These are phyloP conservation scores for Geotrichum reessii DNA, from an alignment of 1,139 yeast genomes.

Conservation along the genomic window DNA sequence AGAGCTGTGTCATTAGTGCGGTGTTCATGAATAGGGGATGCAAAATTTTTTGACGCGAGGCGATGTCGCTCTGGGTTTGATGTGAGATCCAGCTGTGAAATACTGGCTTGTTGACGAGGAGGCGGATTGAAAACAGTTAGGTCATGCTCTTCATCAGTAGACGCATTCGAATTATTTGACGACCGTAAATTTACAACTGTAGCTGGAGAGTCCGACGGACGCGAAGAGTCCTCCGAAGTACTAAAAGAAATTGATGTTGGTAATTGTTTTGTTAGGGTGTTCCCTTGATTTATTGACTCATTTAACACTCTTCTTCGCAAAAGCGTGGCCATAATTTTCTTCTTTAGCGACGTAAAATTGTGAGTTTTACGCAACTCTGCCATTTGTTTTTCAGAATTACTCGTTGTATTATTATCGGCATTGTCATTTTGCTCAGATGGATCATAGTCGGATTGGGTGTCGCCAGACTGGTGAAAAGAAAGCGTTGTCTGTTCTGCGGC, in stretches of 20 bases:
- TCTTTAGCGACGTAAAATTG: not conserved
- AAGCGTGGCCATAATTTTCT: not conserved
- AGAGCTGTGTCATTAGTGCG: not conserved
- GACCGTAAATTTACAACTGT: not conserved
- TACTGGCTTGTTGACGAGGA: not conserved
- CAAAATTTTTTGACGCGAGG: not conserved
- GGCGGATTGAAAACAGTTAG: not conserved
- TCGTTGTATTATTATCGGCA: not conserved
- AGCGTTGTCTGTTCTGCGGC: slow-evolving; percentile 64
- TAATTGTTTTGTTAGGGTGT: not conserved
- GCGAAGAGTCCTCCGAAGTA: not conserved
- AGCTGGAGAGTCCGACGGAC: slow-evolving; percentile 2
- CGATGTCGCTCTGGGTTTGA: not conserved
- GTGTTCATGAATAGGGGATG: not conserved
- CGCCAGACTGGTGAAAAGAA: slow-evolving; percentile 16
- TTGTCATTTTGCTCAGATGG: not conserved
- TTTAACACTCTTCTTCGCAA: not conserved
- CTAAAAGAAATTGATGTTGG: not conserved
- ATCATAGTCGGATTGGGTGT: not conserved
- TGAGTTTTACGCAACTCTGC: not conserved
- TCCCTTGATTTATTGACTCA: not conserved
- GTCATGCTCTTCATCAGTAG: not conserved
- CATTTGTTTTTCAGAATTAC: not conserved
- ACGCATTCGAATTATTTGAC: not conserved
- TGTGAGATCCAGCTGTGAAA: not conserved